phyloP scores from a whole-genome alignment of 2,329 filamentous ascomycete genomes.

The Zasmidium citrigriseum region DNA sequence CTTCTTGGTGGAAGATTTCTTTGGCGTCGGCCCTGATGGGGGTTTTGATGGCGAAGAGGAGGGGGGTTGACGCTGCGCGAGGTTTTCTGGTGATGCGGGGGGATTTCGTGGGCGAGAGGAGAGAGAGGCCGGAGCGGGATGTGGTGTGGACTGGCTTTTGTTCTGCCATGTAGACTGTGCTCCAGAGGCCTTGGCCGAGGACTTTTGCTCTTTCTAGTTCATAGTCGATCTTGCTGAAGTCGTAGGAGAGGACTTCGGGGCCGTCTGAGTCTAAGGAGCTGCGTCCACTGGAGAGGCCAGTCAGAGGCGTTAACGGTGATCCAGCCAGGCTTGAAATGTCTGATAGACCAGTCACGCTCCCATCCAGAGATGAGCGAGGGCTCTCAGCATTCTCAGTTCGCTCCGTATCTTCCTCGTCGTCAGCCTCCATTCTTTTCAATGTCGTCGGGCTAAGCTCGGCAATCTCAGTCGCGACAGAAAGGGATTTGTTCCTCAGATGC shows the following conservation, averaged over 20 bases:
- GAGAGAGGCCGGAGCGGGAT: not conserved
- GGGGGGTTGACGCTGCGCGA: constrained; percentile 14
- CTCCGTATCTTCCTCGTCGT: constrained; percentile 53
- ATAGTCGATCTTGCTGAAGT: constrained; percentile 33
- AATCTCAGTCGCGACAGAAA: constrained; percentile 13
- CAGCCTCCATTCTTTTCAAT: constrained; percentile 54
- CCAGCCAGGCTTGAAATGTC: constrained; percentile 16
- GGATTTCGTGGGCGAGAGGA: constrained; percentile 2
- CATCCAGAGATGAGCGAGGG: constrained; percentile 17
- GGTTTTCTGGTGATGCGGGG: constrained; percentile 15
- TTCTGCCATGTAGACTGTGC: constrained; percentile 37
- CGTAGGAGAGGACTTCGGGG: constrained; percentile 20
- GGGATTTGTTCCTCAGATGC: constrained; percentile 19
- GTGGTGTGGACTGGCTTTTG: constrained; percentile 16
- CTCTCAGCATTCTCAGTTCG: constrained; percentile 2
- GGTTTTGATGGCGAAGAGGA: constrained; percentile 36
- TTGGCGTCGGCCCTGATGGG: constrained; percentile 34
- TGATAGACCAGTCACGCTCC: constrained; percentile 6
- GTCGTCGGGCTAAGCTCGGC: constrained; percentile 13
- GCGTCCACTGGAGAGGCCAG: constrained; percentile 19
- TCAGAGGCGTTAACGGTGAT: constrained; percentile 18
- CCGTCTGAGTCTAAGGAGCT: constrained; percentile 20
- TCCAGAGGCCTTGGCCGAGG: constrained; percentile 39
- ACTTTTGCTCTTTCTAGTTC: constrained; percentile 35
- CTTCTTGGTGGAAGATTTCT: constrained; percentile 38